Percentiles rank a stretch among this genome's conserved stretches.
Conservation (phyloP, 73 alveolate genomes). For the Symbiodinium natans region DNA sequence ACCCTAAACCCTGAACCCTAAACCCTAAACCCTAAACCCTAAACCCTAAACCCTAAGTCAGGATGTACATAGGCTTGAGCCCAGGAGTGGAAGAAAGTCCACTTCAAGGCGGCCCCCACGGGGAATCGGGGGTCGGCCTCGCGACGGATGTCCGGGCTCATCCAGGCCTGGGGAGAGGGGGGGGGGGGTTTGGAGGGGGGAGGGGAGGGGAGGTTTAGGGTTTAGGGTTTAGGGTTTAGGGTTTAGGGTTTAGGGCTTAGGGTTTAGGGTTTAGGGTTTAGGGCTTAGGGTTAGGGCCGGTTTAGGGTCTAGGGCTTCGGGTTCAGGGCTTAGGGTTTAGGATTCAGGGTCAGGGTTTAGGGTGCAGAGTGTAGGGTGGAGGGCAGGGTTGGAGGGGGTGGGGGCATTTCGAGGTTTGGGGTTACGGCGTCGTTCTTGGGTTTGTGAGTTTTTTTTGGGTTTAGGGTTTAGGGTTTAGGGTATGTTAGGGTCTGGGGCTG, state of each 20-base stretch:
- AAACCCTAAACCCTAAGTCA: neutral
- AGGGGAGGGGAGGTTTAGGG: neutral
- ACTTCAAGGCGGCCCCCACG: constrained; percentile 92
- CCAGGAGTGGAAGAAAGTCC: constrained; percentile 96
- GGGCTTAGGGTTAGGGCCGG: neutral
- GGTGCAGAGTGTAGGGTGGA: too few species aligned
- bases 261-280: constrained; percentile 4
- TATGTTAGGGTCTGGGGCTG: too few species aligned
- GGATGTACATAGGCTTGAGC: neutral
- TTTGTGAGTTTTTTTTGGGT: too few species aligned
- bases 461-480: too few species aligned
- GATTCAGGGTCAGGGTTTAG: too few species aligned
- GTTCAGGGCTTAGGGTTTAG: too few species aligned
- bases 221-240: neutral
- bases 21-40: neutral
- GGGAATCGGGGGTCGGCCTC: constrained; percentile 73
- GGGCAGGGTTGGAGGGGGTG: too few species aligned
- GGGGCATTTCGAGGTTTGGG: too few species aligned
- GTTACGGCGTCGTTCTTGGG: too few species aligned
- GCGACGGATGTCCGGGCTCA: constrained; percentile 78
- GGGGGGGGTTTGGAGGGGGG: neutral
- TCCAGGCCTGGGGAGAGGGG: neutral
- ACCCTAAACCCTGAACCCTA: neutral
- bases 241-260: neutral
- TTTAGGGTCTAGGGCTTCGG: too few species aligned